Evolutionary conservation across 345 rosid species (phyloP), one percentile per base, ranked within the genome.

Genomic region (Mangifera indica): DNA sequence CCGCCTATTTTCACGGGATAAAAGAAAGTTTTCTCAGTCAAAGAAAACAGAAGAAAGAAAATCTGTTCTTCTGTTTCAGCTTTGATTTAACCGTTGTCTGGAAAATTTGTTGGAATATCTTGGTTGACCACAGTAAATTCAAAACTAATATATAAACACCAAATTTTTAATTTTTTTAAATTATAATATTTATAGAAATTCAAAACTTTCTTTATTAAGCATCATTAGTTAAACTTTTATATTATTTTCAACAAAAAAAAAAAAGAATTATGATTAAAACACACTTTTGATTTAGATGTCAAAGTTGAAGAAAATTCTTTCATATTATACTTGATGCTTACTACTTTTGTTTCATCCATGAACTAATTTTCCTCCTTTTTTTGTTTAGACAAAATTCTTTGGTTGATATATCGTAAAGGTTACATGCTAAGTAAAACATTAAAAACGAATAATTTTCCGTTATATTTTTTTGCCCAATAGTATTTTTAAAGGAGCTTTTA

Each of bases 191-290:
- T n/a, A n/a, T n/a, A n/a, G n/a, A n/a, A n/a, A n/a, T n/a, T n/a
- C n/a, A n/a, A n/a, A n/a, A n/a, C n/a, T n/a, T n/a, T n/a, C n/a
- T n/a, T n/a, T n/a, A n/a, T n/a, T n/a, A n/a, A n/a, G n/a, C n/a
- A n/a, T n/a, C n/a, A n/a, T n/a, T n/a, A n/a, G n/a, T n/a, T n/a
- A n/a, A n/a, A 51, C 72, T 69, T 69, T 69, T 44, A 45, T 17
- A 69, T 69, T 44, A 25, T 69, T 69, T 55, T 58, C 72, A 24
- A 54, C 44, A 5, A 37, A 37, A 37, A 58, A 57, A 57, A 58
- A 37, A 60, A 29, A 29, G 32, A 29, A 29, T 29, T 17, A 29
- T 13, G 14, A 14, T 10, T 54, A 2, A 44, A 44, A 34, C 20
- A 22, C 8, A 26, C 63, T 69, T 69, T 69, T 57, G 62, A 69